Base-by-base conservation (phyloP, 192 early-diverging fungal species). In the Linnemannia elongata region DNA sequence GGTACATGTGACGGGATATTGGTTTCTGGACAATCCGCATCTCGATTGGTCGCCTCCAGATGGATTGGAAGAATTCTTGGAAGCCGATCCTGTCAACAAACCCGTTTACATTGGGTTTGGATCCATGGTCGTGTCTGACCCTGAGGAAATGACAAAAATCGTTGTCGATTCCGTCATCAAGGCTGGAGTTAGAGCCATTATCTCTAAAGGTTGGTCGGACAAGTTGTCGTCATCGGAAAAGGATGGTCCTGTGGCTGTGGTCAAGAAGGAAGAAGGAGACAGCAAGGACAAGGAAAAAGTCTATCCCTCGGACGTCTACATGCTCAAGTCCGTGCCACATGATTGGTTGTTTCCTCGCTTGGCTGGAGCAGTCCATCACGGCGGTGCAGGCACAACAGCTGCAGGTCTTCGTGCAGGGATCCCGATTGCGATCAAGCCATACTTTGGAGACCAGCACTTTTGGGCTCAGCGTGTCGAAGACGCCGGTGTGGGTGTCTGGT, bases 21-120 rank as follows among this genome's bases (percentile, higher is more conserved):
- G 93, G 91, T 96, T 96, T 75, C 81, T 95, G 22, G 93, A 95
- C 72, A 89, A 91, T 68, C 90, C 94, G 12, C 85, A 94, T 63
- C 79, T 83, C 18, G 89, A 85, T 24, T 96, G 92, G 89, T 80
- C 86, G 49, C 91, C 93, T 17, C 90, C 91, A 35, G 60, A 82
- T 24, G 79, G 81, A 27, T 72, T 96, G 6, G 68, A 86, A 4
- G 85, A 80, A 27, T 96, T 96, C 76, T 72, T 96, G 57, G 76
- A 90, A 22, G 82, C 76, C 4, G 76, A 89, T 72, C 88, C 54
- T 49, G 57, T 63, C 4, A 76, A 80, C 54, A 76, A 88, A 41
- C 88, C 91, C 0, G 84, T 96, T 15, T 96, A 96, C 80, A 95
- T 96, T 76, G 95, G 94, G 6, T 95, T 95, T 83, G 95, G 95